Percentiles rank a stretch among this genome's conserved stretches.
These are phyloP conservation scores for Neodidymelliopsis sp. DNA, from an alignment of 2,329 filamentous ascomycete genomes.

Conservation along the genomic window DNA sequence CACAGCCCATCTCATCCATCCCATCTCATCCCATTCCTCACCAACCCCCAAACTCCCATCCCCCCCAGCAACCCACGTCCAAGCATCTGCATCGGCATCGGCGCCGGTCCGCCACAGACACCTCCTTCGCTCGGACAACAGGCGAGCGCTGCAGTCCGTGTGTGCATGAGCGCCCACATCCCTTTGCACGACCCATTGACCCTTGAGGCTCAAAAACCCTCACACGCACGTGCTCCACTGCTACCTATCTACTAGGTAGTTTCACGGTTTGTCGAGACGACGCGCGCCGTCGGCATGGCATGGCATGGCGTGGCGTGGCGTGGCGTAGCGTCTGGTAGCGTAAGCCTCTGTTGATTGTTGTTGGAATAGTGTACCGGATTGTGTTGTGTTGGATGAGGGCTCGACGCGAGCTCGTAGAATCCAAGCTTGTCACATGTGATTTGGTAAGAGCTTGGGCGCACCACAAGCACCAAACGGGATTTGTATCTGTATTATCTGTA, in stretches of 20 bases:
- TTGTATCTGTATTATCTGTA: no score
- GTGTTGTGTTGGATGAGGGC: no score
- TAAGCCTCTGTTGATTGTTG: no score
- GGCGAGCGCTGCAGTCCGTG: slow-evolving; percentile 4
- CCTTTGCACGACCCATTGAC: slow-evolving; percentile 9
- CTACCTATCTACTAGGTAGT: no score
- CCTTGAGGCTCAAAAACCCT: slow-evolving; percentile 15
- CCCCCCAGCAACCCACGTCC: no score
- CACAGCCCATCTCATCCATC: not conserved
- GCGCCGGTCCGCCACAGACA: slow-evolving; percentile 10
- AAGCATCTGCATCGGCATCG: slow-evolving; percentile 13
- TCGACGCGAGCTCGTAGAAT: no score
- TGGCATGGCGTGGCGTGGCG: no score
- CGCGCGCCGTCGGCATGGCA: slow-evolving; percentile 3
- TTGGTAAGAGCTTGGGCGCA: no score
- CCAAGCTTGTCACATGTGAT: no score
- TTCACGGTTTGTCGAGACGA: not conserved
- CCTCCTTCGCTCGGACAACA: slow-evolving; percentile 4
- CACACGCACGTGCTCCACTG: not conserved
- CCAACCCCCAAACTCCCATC: not conserved
- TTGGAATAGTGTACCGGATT: no score
- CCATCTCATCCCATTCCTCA: not conserved
- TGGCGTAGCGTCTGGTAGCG: no score
- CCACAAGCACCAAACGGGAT: no score
- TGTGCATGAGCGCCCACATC: slow-evolving; percentile 12